A percentile compares a stretch with the other conserved stretches of the same genome.
Conservation (phyloP, 2,329 filamentous ascomycete species). For the Diaporthe vexans region DNA sequence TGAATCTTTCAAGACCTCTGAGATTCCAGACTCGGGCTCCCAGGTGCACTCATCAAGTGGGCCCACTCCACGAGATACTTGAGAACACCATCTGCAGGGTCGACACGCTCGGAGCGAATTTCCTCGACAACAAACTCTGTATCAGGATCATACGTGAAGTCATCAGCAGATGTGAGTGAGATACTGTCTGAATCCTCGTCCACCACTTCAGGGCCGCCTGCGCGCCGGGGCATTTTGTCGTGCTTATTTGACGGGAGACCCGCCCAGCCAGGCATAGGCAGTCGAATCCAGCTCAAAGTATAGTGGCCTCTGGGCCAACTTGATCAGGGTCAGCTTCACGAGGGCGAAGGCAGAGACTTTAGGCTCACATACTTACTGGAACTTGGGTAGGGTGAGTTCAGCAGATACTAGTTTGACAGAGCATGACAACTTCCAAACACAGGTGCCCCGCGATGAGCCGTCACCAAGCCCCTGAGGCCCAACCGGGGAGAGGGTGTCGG, state of each 20-base stretch:
- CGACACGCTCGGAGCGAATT: conserved; percentile 62
- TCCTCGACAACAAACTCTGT: conserved; percentile 68
- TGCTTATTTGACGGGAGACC: neutral
- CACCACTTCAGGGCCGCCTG: neutral
- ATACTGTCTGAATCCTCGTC: conserved; percentile 63
- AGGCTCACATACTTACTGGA: neutral
- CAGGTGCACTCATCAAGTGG: conserved; percentile 68
- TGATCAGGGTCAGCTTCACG: conserved; percentile 6
- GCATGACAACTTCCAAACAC: neutral
- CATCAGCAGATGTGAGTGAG: conserved; percentile 68
- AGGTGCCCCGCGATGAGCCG: neutral
- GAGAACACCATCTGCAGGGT: conserved; percentile 49
- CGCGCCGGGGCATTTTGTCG: conserved; percentile 14
- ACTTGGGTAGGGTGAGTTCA: neutral
- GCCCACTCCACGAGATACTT: conserved; percentile 76
- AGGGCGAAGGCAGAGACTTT: neutral
- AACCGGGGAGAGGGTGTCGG: neutral
- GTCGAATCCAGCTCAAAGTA: neutral
- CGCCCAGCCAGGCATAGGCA: neutral
- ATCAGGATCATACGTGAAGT: conserved; percentile 52
- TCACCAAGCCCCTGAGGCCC: neutral
- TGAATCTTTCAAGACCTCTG: conserved; percentile 52
- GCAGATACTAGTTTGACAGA: neutral
- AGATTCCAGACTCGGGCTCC: conserved; percentile 64
- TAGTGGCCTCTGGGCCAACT: neutral